Evolutionary conservation across 1,284 basidiomycete species (phyloP), one percentile per base, ranked within the genome.

Genomic region (Anthracocystis setariae): DNA sequence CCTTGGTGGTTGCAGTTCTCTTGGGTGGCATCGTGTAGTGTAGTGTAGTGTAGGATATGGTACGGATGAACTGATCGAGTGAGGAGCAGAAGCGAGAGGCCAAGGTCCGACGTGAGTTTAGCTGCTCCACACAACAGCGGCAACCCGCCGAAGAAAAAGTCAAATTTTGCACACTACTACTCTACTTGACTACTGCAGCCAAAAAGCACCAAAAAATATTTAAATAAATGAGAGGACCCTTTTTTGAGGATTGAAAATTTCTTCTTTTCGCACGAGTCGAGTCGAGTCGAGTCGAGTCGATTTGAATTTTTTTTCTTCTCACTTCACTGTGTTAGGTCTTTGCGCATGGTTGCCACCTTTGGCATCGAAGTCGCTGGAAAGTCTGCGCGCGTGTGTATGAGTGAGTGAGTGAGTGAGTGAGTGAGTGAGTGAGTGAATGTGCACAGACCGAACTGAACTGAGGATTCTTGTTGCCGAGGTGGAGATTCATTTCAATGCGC

Each of bases 291-390:
- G n/a, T n/a, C n/a, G n/a, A n/a, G n/a, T n/a, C n/a, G n/a, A n/a
- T n/a, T n/a, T n/a, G n/a, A n/a, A n/a, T n/a, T n/a, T n/a, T 29
- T 29, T 29, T 29, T 5, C 29, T 29, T 12, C 29, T 29, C 29
- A 12, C 29, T n/a, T n/a, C 29, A 12, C 29, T 12, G 12, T 63
- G 61, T 63, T 63, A 63, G 61, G 35, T 45, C n/a, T 37, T 17
- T 9, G 35, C 32, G 21, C 24, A 8, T 3, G 15, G 24, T 20
- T 18, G n/a, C 12, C 7, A 5, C 29, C 5, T 12, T 29, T 29
- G 21, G 12, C 55, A 65, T 65, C 56, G 62, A 65, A 65, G 62
- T 55, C 55, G 62, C 62, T 65, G 62, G 62, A 65, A 65, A 46
- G 23, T 37, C 20, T n/a, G n/a, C n/a, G n/a, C n/a, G n/a, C n/a